Evolutionary conservation across 805 yeast genomes (phyloP), one percentile per base, ranked within the genome.

Genomic region (Myxozyma geophila): DNA sequence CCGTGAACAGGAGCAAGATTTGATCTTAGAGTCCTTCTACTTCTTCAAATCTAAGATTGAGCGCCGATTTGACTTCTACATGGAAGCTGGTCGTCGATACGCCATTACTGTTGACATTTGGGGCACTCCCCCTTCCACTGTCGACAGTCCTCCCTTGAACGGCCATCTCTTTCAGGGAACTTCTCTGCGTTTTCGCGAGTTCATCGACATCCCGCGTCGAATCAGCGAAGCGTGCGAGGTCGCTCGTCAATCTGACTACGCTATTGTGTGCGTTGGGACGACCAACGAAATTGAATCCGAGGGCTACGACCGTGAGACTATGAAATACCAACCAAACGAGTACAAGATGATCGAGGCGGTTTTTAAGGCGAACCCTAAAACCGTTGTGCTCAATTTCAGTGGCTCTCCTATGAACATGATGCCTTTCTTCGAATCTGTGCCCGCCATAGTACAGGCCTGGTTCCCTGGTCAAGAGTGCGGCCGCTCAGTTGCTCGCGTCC

Each of bases 201-300:
- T n/a, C n/a, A n/a, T n/a, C n/a, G n/a, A n/a, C n/a, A n/a, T n/a
- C n/a, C n/a, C n/a, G n/a, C n/a, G n/a, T n/a, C n/a, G n/a, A n/a
- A n/a, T n/a, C n/a, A n/a, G n/a, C n/a, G n/a, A n/a, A n/a, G n/a
- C n/a, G n/a, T n/a, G n/a, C n/a, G n/a, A n/a, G n/a, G n/a, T n/a
- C n/a, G n/a, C n/a, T n/a, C n/a, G n/a, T n/a, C n/a, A 28, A 7
- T 84, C 74, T 23, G 88, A 85, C 66, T 82, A 82, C 70, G 87
- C 83, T 17, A 73, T 85, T 23, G 68, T 85, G 50, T 72, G 78
- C 58, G 75, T 82, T 57, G 89, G 89, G 35, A 75, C 83, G 62
- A 79, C 81, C 64, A 74, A 75, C 39, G 87, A 83, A 46, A 84
- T 83, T 81, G 89, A 85, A 71, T 75, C 83, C 28, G 89, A 85